Percentiles rank a stretch among this genome's conserved stretches.
Evolutionary conservation across 352 stramenopile genomes (phyloP).

Genomic region (Pythium scleroteichum): DNA sequence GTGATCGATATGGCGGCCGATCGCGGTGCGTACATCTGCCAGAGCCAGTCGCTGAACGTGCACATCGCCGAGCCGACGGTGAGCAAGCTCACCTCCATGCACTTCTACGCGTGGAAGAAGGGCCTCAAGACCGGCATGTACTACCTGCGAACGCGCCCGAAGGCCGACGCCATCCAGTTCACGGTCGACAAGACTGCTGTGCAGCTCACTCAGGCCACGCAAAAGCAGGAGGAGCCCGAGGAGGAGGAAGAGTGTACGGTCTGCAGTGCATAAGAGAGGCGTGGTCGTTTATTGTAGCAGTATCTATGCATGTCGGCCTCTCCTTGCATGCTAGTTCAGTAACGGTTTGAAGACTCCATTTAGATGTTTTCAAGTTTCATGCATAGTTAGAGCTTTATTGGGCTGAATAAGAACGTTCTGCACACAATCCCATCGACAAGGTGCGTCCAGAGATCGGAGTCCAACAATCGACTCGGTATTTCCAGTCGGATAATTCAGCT

Average conservation of each 20-base stretch:
- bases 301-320: conserved; percentile 20
- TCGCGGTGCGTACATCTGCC: conserved; percentile 98
- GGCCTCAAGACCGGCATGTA: conserved; percentile 99
- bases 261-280: conserved; percentile 61
- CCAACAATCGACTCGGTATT: too few relatives aligned
- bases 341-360: too few relatives aligned
- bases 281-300: conserved; percentile 6
- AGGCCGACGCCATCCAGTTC: conserved; percentile 99
- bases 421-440: too few relatives aligned
- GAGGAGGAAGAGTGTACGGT: conserved; percentile 82
- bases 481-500: too few relatives aligned
- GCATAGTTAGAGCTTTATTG: too few relatives aligned
- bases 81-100: conserved; percentile 99
- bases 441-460: too few relatives aligned
- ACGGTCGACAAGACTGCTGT: conserved; percentile 97
- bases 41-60: conserved; percentile 97
- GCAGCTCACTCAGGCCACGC: conserved; percentile 34
- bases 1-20: conserved; percentile 98
- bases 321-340: too few relatives aligned
- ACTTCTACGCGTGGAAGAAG: conserved; percentile 99
- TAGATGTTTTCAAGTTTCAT: too few relatives aligned
- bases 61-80: conserved; percentile 98
- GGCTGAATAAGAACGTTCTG: too few relatives aligned
- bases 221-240: conserved; percentile 29
- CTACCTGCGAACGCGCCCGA: conserved; percentile 98